Percentiles rank a stretch among this genome's conserved stretches.
These are phyloP conservation scores for Aspergillus sp. DNA, from an alignment of 2,329 filamentous ascomycete species.

Conservation along the genomic window DNA sequence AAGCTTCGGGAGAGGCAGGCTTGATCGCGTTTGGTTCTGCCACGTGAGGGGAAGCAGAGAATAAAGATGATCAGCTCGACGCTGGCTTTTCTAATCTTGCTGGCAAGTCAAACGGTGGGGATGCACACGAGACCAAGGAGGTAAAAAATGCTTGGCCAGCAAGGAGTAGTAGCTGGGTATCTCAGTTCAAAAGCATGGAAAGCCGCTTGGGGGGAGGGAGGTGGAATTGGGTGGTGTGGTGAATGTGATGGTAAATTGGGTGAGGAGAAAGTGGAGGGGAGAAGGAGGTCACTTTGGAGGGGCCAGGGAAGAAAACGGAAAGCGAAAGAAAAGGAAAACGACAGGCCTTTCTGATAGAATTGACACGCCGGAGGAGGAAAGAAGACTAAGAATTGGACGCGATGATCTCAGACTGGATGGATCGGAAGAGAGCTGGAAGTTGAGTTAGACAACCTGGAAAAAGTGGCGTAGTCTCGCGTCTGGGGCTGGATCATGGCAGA, in stretches of 20 bases:
- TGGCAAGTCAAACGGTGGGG: conserved; percentile 9
- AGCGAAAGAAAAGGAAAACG: conserved; percentile 3
- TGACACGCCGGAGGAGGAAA: background rate
- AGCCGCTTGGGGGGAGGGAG: background rate
- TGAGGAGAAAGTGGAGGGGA: background rate
- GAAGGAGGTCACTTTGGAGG: background rate
- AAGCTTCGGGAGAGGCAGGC: conserved; percentile 10
- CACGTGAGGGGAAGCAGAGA: conserved; percentile 21
- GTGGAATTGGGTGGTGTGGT: background rate
- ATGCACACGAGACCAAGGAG: conserved; percentile 12
- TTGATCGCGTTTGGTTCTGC: conserved; percentile 12
- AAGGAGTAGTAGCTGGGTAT: conserved; percentile 29
- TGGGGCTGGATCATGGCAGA: conserved; percentile 8
- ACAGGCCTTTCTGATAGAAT: conserved; percentile 1
- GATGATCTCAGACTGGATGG: conserved; percentile 6
- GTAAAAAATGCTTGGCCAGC: conserved; percentile 21
- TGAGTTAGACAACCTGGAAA: background rate
- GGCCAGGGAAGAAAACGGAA: background rate
- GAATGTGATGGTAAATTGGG: background rate
- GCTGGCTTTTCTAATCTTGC: conserved; percentile 13
- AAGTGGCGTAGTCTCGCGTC: conserved; percentile 5
- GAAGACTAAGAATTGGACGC: conserved; percentile 2
- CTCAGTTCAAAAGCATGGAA: conserved; percentile 2
- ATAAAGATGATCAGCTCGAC: conserved; percentile 3
- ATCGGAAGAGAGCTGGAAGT: background rate